phyloP scores from a whole-genome alignment of 306 rosid species.

The Carpinus fangiana region DNA sequence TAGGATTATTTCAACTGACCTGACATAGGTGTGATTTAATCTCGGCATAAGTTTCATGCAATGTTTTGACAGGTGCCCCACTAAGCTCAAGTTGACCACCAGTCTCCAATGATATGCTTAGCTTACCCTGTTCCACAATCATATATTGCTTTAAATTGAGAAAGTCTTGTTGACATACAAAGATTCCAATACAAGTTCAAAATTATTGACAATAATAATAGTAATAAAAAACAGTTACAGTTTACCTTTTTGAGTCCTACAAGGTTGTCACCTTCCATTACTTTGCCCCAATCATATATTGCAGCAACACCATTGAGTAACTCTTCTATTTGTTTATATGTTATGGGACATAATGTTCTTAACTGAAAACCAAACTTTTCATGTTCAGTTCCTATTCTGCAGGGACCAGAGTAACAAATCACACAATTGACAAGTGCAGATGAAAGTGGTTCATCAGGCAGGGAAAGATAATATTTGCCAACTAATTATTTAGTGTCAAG shows the following conservation, averaged over 20 bases:
- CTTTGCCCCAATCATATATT: constrained; percentile 93
- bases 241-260: constrained; percentile 92
- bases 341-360: constrained; percentile 73
- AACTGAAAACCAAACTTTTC: constrained; percentile 96
- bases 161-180: too few relatives aligned
- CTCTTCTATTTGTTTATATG: constrained; percentile 82
- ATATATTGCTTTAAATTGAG: not conserved
- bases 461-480: too few relatives aligned
- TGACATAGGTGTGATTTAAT: constrained; percentile 96
- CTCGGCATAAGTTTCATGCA: constrained; percentile 99
- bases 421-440: not conserved
- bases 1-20: constrained; percentile 37
- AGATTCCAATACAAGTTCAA: too few relatives aligned
- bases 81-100: constrained; percentile 99
- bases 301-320: constrained; percentile 78
- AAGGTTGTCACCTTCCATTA: constrained; percentile 83
- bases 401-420: constrained; percentile 12
- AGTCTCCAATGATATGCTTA: constrained; percentile 93
- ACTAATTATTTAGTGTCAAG: too few relatives aligned
- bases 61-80: constrained; percentile 98
- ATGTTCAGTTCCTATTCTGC: constrained; percentile 98
- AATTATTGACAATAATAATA: too few relatives aligned
- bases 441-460: too few relatives aligned
- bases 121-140: constrained; percentile 76
- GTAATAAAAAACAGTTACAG: not conserved